A percentile compares a stretch with the other conserved stretches of the same genome.
Conservation (phyloP, 805 yeast genomes). For the Wickerhamiella occidentalis region DNA sequence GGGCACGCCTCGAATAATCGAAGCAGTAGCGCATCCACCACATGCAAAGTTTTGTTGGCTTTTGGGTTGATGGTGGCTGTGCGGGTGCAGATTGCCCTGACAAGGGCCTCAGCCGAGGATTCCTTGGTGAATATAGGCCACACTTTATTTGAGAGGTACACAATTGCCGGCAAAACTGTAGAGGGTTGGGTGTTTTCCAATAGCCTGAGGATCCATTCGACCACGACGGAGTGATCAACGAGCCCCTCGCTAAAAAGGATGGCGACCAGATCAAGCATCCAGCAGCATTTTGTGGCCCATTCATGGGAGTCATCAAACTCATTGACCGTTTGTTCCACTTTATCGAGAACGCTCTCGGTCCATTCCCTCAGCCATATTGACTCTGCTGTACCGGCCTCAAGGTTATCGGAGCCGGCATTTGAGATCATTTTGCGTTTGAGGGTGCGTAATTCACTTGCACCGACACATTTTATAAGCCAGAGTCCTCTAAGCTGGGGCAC, state of each 20-base stretch:
- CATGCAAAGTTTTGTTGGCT: background rate
- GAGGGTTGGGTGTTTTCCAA: slow-evolving; percentile 29
- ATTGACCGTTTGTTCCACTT: slow-evolving; percentile 39
- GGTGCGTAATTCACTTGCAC: slow-evolving; percentile 61
- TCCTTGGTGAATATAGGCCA: slow-evolving; percentile 47
- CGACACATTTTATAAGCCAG: slow-evolving; percentile 84
- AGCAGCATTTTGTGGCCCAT: slow-evolving; percentile 45
- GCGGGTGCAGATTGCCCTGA: slow-evolving; percentile 1
- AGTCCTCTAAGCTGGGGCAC: slow-evolving; percentile 75
- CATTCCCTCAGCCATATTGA: slow-evolving; percentile 69
- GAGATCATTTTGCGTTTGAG: slow-evolving; percentile 37
- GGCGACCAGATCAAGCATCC: slow-evolving; percentile 46
- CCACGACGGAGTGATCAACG: slow-evolving; percentile 48
- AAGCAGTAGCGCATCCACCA: slow-evolving; percentile 8
- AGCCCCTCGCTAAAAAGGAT: slow-evolving; percentile 58
- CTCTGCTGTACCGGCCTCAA: slow-evolving; percentile 28
- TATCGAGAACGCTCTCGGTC: slow-evolving; percentile 72
- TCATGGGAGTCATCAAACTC: slow-evolving; percentile 28
- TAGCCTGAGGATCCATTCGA: slow-evolving; percentile 50
- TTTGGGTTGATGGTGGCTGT: background rate
- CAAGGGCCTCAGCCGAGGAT: background rate
- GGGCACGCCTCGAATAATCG: slow-evolving; percentile 11
- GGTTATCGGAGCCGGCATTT: slow-evolving; percentile 9
- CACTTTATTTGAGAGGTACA: slow-evolving; percentile 48
- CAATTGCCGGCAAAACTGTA: slow-evolving; percentile 33